Base-by-base conservation (phyloP, 164 flowering plant species). In the Aristolochia fimbriata region DNA sequence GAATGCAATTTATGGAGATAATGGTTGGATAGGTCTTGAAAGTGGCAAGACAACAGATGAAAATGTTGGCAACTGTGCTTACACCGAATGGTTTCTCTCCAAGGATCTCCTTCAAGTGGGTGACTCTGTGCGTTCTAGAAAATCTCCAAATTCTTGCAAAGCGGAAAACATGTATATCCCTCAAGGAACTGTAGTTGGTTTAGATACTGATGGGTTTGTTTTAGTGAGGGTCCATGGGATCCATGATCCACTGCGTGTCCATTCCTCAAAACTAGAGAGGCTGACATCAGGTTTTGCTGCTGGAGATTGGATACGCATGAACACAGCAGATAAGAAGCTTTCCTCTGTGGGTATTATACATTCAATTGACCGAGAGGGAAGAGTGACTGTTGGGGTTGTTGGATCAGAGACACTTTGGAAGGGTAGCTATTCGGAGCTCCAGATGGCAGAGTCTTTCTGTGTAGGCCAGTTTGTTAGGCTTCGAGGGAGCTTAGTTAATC, bases 341-440 rank as follows among this genome's bases (percentile, higher is more conserved):
- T 88, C 96, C 1, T 82, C 87, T 1, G 88, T 89, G 25, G 98
- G 98, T 1, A 78, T 87, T 58, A 83, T 92, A 22, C 96, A 92
- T 63, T 83, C 91, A 14, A 74, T 89, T 21, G 57, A 76, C 49
- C 91, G 90, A 7, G 82, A 81, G 68, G 93, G 91, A 59, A 68
- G 51, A 43, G 94, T 83, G 15, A 63, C 74, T 15, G 91, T 77
- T 60, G 96, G 82, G 24, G 82, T 85, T 50, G 77, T 86, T 37
- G 97, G 97, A 17, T 19, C 80, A 58, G 83, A 84, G 65, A 89
- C 87, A 50, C 79, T 87, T 15, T 87, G 96, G 98, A 83, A 56
- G 55, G 98, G 96, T 15, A 55, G 51, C 33, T 73, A 74, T 60
- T 80, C 91, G 16, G 81, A 84, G 43, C 78, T 87, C 57, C 84